Percentiles rank a stretch among this genome's conserved stretches.
These are phyloP conservation scores for Aspergillus ustus DNA, from an alignment of 2,329 filamentous ascomycete species.

Conservation along the genomic window DNA sequence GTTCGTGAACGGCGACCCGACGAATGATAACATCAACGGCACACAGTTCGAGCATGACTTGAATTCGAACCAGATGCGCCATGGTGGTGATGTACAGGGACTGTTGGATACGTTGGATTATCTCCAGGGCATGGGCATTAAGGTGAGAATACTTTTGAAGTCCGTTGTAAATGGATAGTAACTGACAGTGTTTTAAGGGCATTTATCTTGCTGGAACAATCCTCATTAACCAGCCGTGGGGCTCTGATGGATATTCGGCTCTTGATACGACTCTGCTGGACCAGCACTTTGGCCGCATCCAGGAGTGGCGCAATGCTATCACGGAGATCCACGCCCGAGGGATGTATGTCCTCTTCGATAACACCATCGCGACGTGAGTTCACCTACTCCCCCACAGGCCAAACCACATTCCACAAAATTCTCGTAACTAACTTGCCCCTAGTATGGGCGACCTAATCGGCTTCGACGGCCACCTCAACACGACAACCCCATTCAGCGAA, in stretches of 20 bases:
- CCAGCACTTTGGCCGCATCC: slow-evolving; percentile 65
- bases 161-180: not conserved
- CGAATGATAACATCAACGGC: slow-evolving; percentile 66
- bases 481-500: slow-evolving; percentile 59
- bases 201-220: slow-evolving; percentile 66
- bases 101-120: slow-evolving; percentile 67
- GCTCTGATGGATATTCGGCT: slow-evolving; percentile 63
- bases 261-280: slow-evolving; percentile 68
- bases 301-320: slow-evolving; percentile 61
- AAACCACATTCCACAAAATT: not conserved
- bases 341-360: slow-evolving; percentile 71
- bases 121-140: slow-evolving; percentile 67
- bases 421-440: not conserved
- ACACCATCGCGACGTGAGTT: slow-evolving; percentile 66
- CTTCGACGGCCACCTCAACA: slow-evolving; percentile 65
- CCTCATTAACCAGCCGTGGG: slow-evolving; percentile 69
- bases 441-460: slow-evolving; percentile 64
- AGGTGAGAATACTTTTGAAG: slow-evolving; percentile 52
- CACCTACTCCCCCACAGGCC: too few species aligned
- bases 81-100: slow-evolving; percentile 64
- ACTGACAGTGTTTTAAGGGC: slow-evolving; percentile 42
- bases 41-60: slow-evolving; percentile 66
- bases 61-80: slow-evolving; percentile 64
- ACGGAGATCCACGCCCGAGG: slow-evolving; percentile 62
- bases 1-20: slow-evolving; percentile 67